Conservation (phyloP, 345 rosid genomes). For the Euphorbia peplus region DNA sequence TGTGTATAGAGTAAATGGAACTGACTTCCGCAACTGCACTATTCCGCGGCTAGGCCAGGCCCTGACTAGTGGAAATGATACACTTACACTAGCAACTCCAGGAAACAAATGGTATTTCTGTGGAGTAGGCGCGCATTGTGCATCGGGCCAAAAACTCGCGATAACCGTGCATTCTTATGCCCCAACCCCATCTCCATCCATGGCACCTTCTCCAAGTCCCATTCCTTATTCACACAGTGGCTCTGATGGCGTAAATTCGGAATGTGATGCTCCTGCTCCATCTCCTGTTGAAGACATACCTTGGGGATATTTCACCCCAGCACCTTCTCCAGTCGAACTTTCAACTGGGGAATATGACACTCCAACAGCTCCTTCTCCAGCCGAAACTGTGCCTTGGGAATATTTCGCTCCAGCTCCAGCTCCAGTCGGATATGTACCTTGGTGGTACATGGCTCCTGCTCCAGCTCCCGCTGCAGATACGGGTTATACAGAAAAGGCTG, state of each 20-base stretch:
- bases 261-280: background rate
- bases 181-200: background rate
- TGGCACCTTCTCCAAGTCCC: constrained; percentile 5
- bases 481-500: background rate
- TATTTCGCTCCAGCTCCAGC: no score
- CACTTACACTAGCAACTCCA: constrained; percentile 6
- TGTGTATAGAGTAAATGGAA: constrained; percentile 33
- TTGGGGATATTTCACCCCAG: background rate
- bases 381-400: background rate
- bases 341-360: background rate
- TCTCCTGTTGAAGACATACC: background rate
- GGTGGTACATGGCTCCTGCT: background rate
- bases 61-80: constrained; percentile 15
- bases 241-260: background rate
- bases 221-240: background rate
- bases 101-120: constrained; percentile 23
- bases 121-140: constrained; percentile 21
- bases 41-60: constrained; percentile 14
- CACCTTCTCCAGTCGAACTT: background rate
- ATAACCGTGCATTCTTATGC: constrained; percentile 15
- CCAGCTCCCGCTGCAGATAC: background rate
- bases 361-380: background rate
- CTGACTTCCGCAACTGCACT: constrained; percentile 21
- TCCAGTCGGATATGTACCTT: background rate
- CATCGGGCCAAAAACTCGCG: constrained; percentile 15